Percentiles rank a stretch among this genome's conserved stretches.
These are phyloP conservation scores for Albugo candida DNA, from an alignment of 352 stramenopile genomes.

Conservation along the genomic window DNA sequence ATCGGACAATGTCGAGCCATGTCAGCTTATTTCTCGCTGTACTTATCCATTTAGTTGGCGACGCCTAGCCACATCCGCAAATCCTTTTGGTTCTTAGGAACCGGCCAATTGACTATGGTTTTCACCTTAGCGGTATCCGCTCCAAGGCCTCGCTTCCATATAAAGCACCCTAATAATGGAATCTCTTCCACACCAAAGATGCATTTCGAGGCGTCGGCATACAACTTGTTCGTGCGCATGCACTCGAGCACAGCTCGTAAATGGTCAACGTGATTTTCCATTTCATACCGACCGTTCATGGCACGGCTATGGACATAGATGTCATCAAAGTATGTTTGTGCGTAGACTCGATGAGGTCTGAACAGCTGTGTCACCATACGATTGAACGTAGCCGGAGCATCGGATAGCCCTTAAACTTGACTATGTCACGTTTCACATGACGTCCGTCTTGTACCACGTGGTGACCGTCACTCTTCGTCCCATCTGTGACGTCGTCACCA, in stretches of 20 bases:
- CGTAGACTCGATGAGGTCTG: slow-evolving; percentile 4
- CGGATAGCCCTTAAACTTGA: slow-evolving; percentile 11
- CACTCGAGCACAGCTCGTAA: slow-evolving; percentile 8
- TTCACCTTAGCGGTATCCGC: slow-evolving; percentile 6
- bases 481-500: too few relatives aligned
- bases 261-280: slow-evolving; percentile 10
- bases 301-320: slow-evolving; percentile 13
- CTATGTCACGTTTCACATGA: too few relatives aligned
- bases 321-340: slow-evolving; percentile 14
- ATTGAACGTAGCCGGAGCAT: slow-evolving; percentile 18
- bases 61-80: slow-evolving; percentile 8
- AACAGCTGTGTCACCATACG: slow-evolving; percentile 12
- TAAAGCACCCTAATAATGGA: slow-evolving; percentile 11
- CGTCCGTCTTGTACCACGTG: too few relatives aligned
- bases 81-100: not conserved
- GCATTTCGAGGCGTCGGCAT: slow-evolving; percentile 13
- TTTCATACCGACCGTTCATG: not conserved
- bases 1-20: slow-evolving; percentile 1
- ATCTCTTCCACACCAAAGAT: slow-evolving; percentile 12
- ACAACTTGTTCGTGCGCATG: slow-evolving; percentile 11
- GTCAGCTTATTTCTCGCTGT: slow-evolving; percentile 7
- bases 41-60: slow-evolving; percentile 11
- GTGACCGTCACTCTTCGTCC: too few relatives aligned
- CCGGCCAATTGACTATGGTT: slow-evolving; percentile 2
- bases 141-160: slow-evolving; percentile 2